Evolutionary conservation across 768 basidiomycete species (phyloP), one percentile per base, ranked within the genome.

Genomic region (Chalciporus sphaerocephalus): DNA sequence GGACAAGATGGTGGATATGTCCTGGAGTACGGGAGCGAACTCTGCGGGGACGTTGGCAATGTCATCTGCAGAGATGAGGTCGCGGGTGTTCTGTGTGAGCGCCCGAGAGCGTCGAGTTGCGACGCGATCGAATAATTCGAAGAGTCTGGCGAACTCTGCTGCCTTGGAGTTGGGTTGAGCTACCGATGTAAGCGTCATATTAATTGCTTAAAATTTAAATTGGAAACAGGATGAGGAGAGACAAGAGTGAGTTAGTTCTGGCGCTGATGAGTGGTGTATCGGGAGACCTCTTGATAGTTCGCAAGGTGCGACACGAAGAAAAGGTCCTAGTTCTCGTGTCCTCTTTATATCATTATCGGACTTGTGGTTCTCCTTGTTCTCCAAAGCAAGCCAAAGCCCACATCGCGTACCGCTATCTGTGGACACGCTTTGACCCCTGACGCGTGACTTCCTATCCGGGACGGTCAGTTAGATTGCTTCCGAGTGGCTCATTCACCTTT

Each of bases 71-170:
- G 59, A 55, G 36, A 68, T 58, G 16, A 56, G 51, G 12, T 57
- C 40, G 34, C 47, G 44, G 4, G 39, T 45, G 35, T 43, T 39
- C 5, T 47, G 57, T 42, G 42, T 40, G 43, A 54, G 50, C 21
- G 52, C 53, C 12, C 67, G 67, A 18, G 71, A 56, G 33, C 73
- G 66, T 47, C 69, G 69, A 13, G 72, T 69, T n/a, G 74, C 73
- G 22, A 82, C 71, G 25, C 69, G 71, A 32, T 81, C 75, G 51
- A 80, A 80, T 42, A 78, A 60, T 32, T 73, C 69, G 47, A 79
- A 76, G 28, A 83, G 74, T 42, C 68, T 67, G 2, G 75, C 74
- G 51, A 80, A 76, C 40, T 81, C 80, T 32, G 73, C 71, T 9
- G 64, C 73, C 56, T 70, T 76, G 39, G 67, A 50, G 21, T 73